Conservation (phyloP, 805 yeast genomes). For the Yarrowia sp. region DNA sequence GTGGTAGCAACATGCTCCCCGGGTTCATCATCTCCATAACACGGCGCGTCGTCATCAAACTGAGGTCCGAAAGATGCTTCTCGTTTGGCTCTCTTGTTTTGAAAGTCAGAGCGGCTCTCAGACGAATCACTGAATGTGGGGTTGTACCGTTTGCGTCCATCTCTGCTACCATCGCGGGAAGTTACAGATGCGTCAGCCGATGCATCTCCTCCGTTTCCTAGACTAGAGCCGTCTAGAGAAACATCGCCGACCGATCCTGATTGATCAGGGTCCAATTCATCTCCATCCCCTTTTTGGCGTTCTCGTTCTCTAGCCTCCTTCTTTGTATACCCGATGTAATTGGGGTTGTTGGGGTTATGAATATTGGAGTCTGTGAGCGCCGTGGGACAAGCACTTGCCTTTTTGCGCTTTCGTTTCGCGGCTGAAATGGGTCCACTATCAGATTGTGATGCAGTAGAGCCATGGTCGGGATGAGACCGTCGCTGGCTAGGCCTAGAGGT, state of each 20-base stretch:
- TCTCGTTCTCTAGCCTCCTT: constrained; percentile 13
- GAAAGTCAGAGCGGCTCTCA: not conserved
- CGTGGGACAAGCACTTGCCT: not conserved
- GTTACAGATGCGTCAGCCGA: not conserved
- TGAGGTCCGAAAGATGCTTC: not conserved
- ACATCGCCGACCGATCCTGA: not conserved
- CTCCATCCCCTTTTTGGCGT: not conserved
- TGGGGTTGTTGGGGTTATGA: constrained; percentile 23
- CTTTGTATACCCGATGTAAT: constrained; percentile 9
- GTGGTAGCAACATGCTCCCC: not conserved
- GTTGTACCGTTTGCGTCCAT: not conserved
- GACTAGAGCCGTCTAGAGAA: not conserved
- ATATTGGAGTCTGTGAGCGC: constrained; percentile 11
- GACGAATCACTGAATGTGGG: not conserved
- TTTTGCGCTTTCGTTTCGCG: not conserved
- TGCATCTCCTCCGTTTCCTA: not conserved
- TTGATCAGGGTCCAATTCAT: not conserved
- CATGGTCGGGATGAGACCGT: not conserved
- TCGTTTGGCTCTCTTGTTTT: not conserved
- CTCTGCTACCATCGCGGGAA: not conserved
- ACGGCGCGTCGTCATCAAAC: constrained; percentile 2
- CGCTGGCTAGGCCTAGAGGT: not conserved
- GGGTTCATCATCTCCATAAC: constrained; percentile 9
- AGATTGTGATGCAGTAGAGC: not conserved
- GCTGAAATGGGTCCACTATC: not conserved